Evolutionary conservation across 108 stramenopile species (phyloP).

Genomic region (Parmales sp.): DNA sequence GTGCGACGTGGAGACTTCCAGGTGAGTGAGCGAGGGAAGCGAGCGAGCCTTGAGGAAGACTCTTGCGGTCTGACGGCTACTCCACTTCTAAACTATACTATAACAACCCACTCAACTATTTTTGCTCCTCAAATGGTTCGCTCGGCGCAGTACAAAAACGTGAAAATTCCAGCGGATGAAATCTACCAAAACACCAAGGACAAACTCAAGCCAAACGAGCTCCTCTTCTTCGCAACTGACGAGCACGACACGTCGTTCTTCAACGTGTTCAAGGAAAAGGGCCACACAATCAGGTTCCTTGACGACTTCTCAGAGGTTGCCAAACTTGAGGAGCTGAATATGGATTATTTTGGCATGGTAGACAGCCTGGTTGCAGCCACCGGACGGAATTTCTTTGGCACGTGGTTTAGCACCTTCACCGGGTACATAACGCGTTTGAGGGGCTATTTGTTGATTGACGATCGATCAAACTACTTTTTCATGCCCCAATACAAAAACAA

Average conservation of each 20-base stretch:
- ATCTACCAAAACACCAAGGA: constrained; percentile 40
- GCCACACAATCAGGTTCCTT: constrained; percentile 55
- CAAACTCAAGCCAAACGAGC: constrained; percentile 39
- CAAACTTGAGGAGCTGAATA: constrained; percentile 26
- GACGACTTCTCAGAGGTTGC: constrained; percentile 54
- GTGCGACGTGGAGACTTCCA: too few relatives aligned
- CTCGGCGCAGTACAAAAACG: constrained; percentile 57
- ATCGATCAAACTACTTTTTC: constrained; percentile 26
- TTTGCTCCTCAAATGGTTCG: not conserved
- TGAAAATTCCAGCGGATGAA: constrained; percentile 40
- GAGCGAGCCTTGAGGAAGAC: not conserved
- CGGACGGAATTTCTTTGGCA: constrained; percentile 31
- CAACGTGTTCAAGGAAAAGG: constrained; percentile 38
- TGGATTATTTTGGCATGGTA: constrained; percentile 71
- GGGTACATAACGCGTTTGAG: constrained; percentile 76
- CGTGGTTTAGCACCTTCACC: constrained; percentile 63
- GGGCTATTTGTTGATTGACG: constrained; percentile 44
- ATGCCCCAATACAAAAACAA: too few relatives aligned
- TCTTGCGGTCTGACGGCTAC: not conserved
- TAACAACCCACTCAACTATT: not conserved
- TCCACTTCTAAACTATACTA: not conserved
- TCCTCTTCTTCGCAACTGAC: constrained; percentile 77
- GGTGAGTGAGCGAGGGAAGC: constrained; percentile 14
- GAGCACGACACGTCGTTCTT: constrained; percentile 70
- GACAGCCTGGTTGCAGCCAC: constrained; percentile 68